phyloP scores from a whole-genome alignment of 495 filamentous ascomycete genomes.

The Podospora pseudopauciseta region DNA sequence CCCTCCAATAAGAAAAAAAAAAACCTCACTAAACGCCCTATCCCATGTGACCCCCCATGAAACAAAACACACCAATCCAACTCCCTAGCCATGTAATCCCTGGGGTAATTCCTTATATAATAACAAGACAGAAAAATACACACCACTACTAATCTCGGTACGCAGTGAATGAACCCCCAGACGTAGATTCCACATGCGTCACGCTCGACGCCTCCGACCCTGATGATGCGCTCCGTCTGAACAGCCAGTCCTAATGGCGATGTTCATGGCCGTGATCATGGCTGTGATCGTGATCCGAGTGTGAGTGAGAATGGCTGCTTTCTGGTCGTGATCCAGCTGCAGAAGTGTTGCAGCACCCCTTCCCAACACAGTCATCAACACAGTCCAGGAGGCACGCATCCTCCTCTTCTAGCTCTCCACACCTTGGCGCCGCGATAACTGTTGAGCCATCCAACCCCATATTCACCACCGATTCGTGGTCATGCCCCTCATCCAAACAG shows the following conservation, averaged over 20 bases:
- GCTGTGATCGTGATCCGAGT: conserved; percentile 12
- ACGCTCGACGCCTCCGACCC: background rate
- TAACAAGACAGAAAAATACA: background rate
- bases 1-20: background rate
- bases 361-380: conserved; percentile 71
- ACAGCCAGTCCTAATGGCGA: background rate
- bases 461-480: conserved; percentile 33
- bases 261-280: conserved; percentile 11
- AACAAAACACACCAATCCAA: background rate
- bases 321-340: conserved; percentile 25
- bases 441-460: conserved; percentile 34
- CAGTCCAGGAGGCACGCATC: conserved; percentile 79
- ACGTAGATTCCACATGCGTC: background rate
- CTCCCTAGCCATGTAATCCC: background rate
- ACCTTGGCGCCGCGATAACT: conserved; percentile 45
- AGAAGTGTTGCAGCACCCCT: conserved; percentile 62
- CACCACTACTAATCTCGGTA: background rate
- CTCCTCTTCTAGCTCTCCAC: conserved; percentile 51
- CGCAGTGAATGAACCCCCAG: background rate
- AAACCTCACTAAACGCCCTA: background rate
- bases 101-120: background rate
- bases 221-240: background rate
- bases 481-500: conserved; percentile 54
- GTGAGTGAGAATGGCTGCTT: conserved; percentile 25
- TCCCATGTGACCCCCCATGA: background rate